Evolutionary conservation across 2,329 filamentous ascomycete genomes (phyloP), one percentile per base, ranked within the genome.

Genomic region (Colletotrichum godetiae): DNA sequence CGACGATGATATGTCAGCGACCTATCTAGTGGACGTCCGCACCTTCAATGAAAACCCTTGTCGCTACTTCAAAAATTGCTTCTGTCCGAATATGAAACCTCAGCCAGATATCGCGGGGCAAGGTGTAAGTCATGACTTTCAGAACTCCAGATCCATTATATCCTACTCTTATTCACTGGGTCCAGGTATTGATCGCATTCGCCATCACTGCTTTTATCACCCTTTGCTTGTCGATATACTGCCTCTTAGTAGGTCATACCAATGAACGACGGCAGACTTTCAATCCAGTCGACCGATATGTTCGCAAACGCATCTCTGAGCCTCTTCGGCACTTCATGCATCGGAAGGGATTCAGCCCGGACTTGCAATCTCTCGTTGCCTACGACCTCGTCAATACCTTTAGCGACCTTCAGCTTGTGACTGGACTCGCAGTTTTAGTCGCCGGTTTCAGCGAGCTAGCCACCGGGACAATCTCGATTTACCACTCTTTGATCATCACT

Each of bases 381-480:
- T 67, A 75, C 73, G 77, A 78, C 13, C 64, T 78, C 46, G 77
- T 76, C 56, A 58, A 74, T 29, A 67, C 73, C n/a, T 70, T 78
- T 5, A 73, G 67, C 67, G 78, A 79, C 68, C 75, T 76, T 37
- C 78, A 79, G 37, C 75, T 79, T 3, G 76, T 78, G 29, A 77
- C 77, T 0, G 77, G 77, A 29, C 67, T 76, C 46, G 77, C 76
- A 2, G 52, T 77, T 15, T 61, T 78, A 12, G 59, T 75, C 0
- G 75, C 74, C 1, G 76, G 67, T 0, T 31, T 79, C 19, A 73
- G n/a, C n/a, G n/a, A n/a, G n/a, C n/a, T n/a, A n/a, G n/a, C n/a
- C n/a, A n/a, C n/a, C n/a, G n/a, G n/a, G n/a, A n/a, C n/a, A n/a
- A n/a, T n/a, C 53, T 76, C 75, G 2, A 67, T 76, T 12, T 79